Conservation (phyloP, 345 rosid species). For the Physaria fendleri region DNA sequence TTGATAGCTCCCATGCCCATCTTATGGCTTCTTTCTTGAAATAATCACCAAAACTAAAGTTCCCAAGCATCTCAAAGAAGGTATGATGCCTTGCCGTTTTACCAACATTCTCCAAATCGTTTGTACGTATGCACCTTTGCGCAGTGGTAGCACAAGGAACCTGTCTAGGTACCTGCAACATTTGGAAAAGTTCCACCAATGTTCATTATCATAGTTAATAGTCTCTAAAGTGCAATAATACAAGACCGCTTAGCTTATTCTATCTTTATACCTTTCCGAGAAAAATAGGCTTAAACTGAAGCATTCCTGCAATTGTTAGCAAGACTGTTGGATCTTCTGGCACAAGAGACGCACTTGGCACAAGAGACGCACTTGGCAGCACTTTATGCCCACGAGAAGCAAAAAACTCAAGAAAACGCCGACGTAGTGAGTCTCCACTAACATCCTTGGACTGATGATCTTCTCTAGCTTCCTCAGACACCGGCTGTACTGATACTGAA, state of each 20-base stretch:
- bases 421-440: conserved; percentile 83
- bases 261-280: conserved; percentile 66
- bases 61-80: conserved; percentile 97
- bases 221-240: neutral
- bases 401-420: conserved; percentile 72
- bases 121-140: conserved; percentile 89
- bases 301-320: conserved; percentile 96
- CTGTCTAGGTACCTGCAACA: conserved; percentile 63
- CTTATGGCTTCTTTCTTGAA: conserved; percentile 84
- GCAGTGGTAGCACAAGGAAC: conserved; percentile 82
- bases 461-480: conserved; percentile 48
- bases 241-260: neutral
- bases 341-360: conserved; percentile 89
- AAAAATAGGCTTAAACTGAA: conserved; percentile 91
- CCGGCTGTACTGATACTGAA: conserved; percentile 64
- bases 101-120: conserved; percentile 95
- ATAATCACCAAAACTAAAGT: conserved; percentile 95
- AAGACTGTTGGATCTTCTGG: conserved; percentile 96
- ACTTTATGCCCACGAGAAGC: conserved; percentile 88
- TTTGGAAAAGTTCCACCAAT: neutral
- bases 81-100: conserved; percentile 84
- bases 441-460: conserved; percentile 34
- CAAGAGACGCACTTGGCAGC: conserved; percentile 88
- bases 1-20: conserved; percentile 99
- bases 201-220: neutral